Percentiles rank a stretch among this genome's conserved stretches.
Evolutionary conservation across 2,329 filamentous ascomycete genomes (phyloP).

Genomic region (Metarhizium sp.): DNA sequence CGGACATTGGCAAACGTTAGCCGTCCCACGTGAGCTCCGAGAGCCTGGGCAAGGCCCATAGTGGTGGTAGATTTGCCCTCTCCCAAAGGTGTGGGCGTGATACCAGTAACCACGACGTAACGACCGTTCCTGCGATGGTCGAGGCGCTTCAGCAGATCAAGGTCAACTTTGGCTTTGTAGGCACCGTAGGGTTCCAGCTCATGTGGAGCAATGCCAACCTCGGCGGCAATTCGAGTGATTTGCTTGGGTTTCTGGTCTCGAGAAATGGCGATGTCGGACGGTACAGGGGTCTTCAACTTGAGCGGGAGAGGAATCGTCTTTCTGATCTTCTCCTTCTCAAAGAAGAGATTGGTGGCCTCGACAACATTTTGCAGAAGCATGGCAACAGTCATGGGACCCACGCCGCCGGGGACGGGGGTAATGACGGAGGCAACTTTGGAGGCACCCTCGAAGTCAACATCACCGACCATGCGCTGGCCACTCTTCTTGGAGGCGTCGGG

Average conservation of each 20-base stretch:
- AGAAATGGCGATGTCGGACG: conserved; percentile 93
- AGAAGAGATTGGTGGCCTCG: conserved; percentile 71
- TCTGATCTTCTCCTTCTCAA: conserved; percentile 73
- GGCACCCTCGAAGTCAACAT: conserved; percentile 86
- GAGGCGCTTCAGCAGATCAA: conserved; percentile 71
- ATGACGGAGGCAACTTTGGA: conserved; percentile 82
- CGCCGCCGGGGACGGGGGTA: conserved; percentile 91
- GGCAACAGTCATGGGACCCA: conserved; percentile 97
- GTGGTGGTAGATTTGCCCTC: conserved; percentile 99
- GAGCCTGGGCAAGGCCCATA: conserved; percentile 85
- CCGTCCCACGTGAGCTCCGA: conserved; percentile 79
- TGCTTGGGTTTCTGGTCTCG: conserved; percentile 84
- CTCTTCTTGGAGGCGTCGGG: conserved; percentile 85
- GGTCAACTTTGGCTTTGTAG: conserved; percentile 91
- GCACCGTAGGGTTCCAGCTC: conserved; percentile 93
- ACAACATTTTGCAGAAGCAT: conserved; percentile 97
- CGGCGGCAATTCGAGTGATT: conserved; percentile 74
- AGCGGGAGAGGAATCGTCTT: conserved; percentile 76
- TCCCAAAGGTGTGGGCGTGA: conserved; percentile 90
- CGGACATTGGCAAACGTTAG: conserved; percentile 94
- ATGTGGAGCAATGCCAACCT: conserved; percentile 78
- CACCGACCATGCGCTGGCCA: conserved; percentile 83
- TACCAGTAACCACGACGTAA: conserved; percentile 89
- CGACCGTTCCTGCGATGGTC: conserved; percentile 80
- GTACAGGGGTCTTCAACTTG: conserved; percentile 69